Base-by-base conservation (phyloP, 345 rosid species). In the Pistacia atlantica region DNA sequence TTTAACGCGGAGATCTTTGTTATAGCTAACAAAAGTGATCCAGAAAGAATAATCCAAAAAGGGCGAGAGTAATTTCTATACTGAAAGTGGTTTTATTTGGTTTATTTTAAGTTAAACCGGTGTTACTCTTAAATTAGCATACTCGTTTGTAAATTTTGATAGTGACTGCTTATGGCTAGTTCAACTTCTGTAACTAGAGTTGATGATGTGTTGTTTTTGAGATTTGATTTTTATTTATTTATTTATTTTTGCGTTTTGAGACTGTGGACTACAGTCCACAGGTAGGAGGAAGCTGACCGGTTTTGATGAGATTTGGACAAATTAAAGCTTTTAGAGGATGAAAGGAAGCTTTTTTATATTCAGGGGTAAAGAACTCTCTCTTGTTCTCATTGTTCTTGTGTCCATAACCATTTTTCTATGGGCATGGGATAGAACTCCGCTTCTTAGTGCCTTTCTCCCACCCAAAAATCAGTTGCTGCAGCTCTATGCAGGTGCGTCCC, bases 351-450 rank as follows among this genome's bases (percentile, higher is more conserved):
- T 77, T 57, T 75, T 77, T 69, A 72, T 77, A 77, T 76, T 82
- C 78, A 83, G 86, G 84, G 86, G 85, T 31, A 83, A 80, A 72
- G 85, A 85, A 70, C 57, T 89, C 51, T 87, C 88, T 77, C 80
- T 90, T 63, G 73, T 89, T 65, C 89, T 90, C 59, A 84, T 87
- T 83, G 88, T 85, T 67, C 84, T 92, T 49, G 65, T 86, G 45
- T 84, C 87, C 73, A 84, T 86, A 73, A 87, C 89, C 18, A 65
- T 89, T 72, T 78, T 89, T 68, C 56, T 90, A 18, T 89, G 92
- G 87, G 75, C 91, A 74, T 92, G 91, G 92, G 87, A 89, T 68
- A 81, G 84, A 79, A 77, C 84, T 33, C 91, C 91, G 16, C 55
- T 75, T 69, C 83, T 83, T 28, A 45, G 86, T 11, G 77, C 91